Percentiles rank a stretch among this genome's conserved stretches.
Evolutionary conservation across 345 rosid species (phyloP).

Genomic region (Citrus sinensis): DNA sequence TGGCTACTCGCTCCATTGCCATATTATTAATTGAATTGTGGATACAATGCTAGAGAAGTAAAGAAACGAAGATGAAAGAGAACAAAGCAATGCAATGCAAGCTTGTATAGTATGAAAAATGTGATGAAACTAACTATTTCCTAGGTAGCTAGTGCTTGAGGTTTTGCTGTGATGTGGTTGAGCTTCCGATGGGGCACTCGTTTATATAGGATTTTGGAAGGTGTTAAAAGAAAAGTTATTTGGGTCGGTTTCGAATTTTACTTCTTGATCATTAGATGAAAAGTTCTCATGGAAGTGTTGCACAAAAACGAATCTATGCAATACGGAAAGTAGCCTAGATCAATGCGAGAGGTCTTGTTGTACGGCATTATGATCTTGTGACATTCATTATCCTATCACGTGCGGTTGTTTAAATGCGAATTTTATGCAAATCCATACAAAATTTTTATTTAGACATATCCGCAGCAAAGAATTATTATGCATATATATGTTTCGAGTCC

Average conservation of each 20-base stretch:
- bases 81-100: neutral
- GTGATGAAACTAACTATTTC: neutral
- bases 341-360: constrained; percentile 13
- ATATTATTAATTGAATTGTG: neutral
- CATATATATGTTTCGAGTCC: no score
- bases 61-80: neutral
- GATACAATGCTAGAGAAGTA: neutral
- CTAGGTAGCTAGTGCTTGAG: neutral
- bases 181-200: neutral
- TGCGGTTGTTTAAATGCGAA: no score
- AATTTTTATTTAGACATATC: no score
- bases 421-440: no score
- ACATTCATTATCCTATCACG: neutral
- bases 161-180: constrained; percentile 13
- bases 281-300: constrained; percentile 5
- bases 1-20: constrained; percentile 62
- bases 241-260: constrained; percentile 31
- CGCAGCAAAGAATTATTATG: no score
- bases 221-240: constrained; percentile 4
- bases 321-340: constrained; percentile 22
- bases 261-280: constrained; percentile 11
- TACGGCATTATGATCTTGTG: constrained; percentile 16
- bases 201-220: constrained; percentile 27
- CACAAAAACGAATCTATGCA: constrained; percentile 27
- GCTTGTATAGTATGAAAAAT: no score